Evolutionary conservation across 1,284 basidiomycete species (phyloP).

Genomic region (Pseudozyma pruni): DNA sequence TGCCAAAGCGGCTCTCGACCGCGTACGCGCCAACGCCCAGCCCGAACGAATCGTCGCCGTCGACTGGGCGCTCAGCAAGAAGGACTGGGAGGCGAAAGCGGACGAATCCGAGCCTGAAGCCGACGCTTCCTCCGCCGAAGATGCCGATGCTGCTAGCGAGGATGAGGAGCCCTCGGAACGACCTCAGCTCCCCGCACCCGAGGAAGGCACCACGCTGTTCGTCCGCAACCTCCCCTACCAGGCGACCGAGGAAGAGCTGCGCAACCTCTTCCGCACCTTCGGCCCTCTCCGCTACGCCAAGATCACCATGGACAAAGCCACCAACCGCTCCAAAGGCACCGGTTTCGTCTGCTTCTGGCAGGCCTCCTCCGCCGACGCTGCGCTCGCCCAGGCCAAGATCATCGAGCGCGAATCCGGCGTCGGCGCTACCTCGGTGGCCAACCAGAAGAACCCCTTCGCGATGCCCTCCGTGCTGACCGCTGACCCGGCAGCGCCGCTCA

Average conservation of each 20-base stretch:
- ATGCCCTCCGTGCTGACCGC: slow-evolving; percentile 73
- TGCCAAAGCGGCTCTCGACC: slow-evolving; percentile 70
- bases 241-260: slow-evolving; percentile 70
- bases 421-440: slow-evolving; percentile 14
- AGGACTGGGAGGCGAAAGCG: slow-evolving; percentile 80
- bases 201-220: slow-evolving; percentile 85
- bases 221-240: slow-evolving; percentile 93
- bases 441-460: slow-evolving; percentile 60
- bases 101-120: slow-evolving; percentile 72
- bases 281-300: slow-evolving; percentile 93
- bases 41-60: slow-evolving; percentile 83
- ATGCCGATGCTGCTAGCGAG: slow-evolving; percentile 61
- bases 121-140: slow-evolving; percentile 52
- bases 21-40: slow-evolving; percentile 48
- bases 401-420: slow-evolving; percentile 58
- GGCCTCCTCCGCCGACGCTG: slow-evolving; percentile 85
- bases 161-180: slow-evolving; percentile 63
- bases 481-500: slow-evolving; percentile 89
- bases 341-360: slow-evolving; percentile 99
- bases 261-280: slow-evolving; percentile 72
- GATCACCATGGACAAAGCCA: slow-evolving; percentile 85
- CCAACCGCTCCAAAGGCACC: slow-evolving; percentile 88
- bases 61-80: slow-evolving; percentile 95
- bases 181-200: slow-evolving; percentile 56
- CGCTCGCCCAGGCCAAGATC: slow-evolving; percentile 77